A percentile compares a stretch with the other conserved stretches of the same genome.
phyloP scores from a whole-genome alignment of 257 asterid species.

The Salvia miltiorrhiza region DNA sequence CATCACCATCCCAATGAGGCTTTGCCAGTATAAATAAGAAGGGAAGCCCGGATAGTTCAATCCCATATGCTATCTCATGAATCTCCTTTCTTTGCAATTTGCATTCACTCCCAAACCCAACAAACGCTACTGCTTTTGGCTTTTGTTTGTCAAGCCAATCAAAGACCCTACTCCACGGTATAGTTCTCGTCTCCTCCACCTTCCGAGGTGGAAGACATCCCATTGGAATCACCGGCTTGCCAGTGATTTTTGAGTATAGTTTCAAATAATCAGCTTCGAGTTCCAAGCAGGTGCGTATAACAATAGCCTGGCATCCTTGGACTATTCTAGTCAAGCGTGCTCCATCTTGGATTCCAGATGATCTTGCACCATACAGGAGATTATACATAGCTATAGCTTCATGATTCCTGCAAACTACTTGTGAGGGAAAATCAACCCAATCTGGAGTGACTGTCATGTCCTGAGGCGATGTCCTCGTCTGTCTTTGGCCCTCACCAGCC shows the following conservation, averaged over 20 bases:
- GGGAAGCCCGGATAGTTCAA: constrained; percentile 26
- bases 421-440: constrained; percentile 20
- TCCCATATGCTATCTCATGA: constrained; percentile 28
- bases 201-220: no score
- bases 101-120: constrained; percentile 29
- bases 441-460: constrained; percentile 1
- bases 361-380: neutral
- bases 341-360: constrained; percentile 13
- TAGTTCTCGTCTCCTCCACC: no score
- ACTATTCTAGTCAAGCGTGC: constrained; percentile 6
- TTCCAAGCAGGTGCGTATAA: constrained; percentile 23
- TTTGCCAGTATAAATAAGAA: constrained; percentile 26
- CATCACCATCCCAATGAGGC: constrained; percentile 13
- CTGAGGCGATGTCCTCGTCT: neutral
- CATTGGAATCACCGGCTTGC: constrained; percentile 28
- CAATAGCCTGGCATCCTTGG: constrained; percentile 1
- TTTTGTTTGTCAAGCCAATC: constrained; percentile 29
- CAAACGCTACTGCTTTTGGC: constrained; percentile 20
- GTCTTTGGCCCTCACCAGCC: neutral
- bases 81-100: constrained; percentile 20
- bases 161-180: constrained; percentile 17
- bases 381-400: neutral
- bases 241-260: constrained; percentile 2
- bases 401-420: neutral
- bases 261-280: constrained; percentile 24